Base-by-base conservation (phyloP, 768 basidiomycete genomes). In the Xerocomellus dryophilus region DNA sequence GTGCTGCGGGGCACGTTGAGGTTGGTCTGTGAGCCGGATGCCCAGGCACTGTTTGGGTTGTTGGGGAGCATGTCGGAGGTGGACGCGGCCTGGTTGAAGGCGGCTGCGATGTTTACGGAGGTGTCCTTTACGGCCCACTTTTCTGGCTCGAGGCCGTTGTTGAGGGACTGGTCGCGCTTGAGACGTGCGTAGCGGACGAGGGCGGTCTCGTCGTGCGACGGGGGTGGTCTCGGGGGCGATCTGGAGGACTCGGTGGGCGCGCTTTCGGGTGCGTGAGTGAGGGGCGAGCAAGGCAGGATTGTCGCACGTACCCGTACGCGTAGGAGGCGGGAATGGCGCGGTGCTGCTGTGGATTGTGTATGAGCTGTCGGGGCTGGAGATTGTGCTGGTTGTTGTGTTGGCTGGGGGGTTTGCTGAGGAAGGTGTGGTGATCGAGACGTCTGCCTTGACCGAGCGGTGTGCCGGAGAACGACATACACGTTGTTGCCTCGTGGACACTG, bases 361-460 rank as follows among this genome's bases (percentile, higher is more conserved):
- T 20, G 25, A 61, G 43, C 0, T 61, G 58, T 49, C 70, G 66
- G 25, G 68, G 60, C 32, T 63, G 63, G 42, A 23, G 23, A 5
- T 61, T 63, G 36, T 43, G 40, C 23, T 23, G 23, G 23, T 5
- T 23, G 66, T 69, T 46, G 66, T 53, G 71, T 71, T 76, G 47
- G 54, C 54, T 44, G 5, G 64, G 34, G 12, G 61, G 68, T 66
- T 86, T 88, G 56, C 83, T 84, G 69, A 89, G 82, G 67, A 92
- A 90, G 47, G 86, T 79, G 69, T 77, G 76, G 70, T 86, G 88
- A 80, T 90, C 88, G 69, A 90, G 82, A 76, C 89, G 85, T 80
- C 88, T 86, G 77, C 84, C 86, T 83, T 89, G 85, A 74, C 85
- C 86, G 61, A 90, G 74, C 53, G 89, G 87, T 70, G 89, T 90